Base-by-base conservation (phyloP, 495 filamentous ascomycete genomes). In the Penicillium fimorum region DNA sequence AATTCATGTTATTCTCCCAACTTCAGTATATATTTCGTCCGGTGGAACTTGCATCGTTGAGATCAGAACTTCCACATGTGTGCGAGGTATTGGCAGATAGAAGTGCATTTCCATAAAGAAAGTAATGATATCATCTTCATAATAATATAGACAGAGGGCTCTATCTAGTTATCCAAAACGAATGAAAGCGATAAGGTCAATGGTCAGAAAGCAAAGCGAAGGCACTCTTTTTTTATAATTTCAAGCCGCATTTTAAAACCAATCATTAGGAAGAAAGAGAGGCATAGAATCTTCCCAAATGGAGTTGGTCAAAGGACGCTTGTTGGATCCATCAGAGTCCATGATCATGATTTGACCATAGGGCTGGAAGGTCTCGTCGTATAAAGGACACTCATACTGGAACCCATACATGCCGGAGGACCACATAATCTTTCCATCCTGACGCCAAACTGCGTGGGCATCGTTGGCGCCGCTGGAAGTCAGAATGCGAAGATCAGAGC, bases 371-470 rank as follows among this genome's bases (percentile, higher is more conserved):
- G 70, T 72, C 11, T 68, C 29, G 41, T 72, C 71, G 25, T 67
- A 74, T 11, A 72, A 48, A 1, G 62, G 59, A 20, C 60, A 63
- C 56, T 74, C 69, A 47, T 69, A 60, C 46, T 67, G 61, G 56
- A 72, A 72, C 0, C 71, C 69, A 22, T 58, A 71, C 69, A 71
- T 71, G 5, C 67, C 67, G 13, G 60, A 65, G 1, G 62, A 64
- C 46, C 60, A 74, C 50, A 69, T 41, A 17, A 74, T 74, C 44
- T 67, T 69, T 11, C 71, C 67, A 49, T 74, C 71, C 9, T 61
- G 52, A 9, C 63, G 61, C 75, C 76, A 79, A 0, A 74, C 70
- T 10, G 74, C 73, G 58, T 75, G 73, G 0, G 73, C 74, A 62
- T 77, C 74, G 48, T 77, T 75, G 18, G 71, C 68, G 8, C 58